Evolutionary conservation across 2,329 filamentous ascomycete genomes (phyloP).

Genomic region (Fusarium transvaalense): DNA sequence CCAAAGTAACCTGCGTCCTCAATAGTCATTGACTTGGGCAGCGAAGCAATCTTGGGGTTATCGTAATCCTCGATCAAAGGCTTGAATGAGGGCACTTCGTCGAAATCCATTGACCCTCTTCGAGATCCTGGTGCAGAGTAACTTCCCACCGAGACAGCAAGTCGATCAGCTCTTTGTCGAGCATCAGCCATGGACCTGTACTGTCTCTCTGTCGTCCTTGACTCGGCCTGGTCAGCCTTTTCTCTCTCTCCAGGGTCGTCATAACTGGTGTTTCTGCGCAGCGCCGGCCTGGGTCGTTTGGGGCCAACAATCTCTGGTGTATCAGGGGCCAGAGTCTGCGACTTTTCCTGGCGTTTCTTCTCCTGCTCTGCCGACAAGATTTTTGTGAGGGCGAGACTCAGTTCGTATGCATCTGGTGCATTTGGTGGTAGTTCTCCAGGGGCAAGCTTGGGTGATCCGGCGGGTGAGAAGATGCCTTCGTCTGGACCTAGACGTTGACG

Average conservation of each 20-base stretch:
- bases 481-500: slow-evolving; percentile 32
- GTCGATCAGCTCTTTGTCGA: slow-evolving; percentile 54
- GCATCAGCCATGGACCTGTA: slow-evolving; percentile 58
- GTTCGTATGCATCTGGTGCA: slow-evolving; percentile 55
- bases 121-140: slow-evolving; percentile 55
- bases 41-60: slow-evolving; percentile 40
- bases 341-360: slow-evolving; percentile 37
- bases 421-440: slow-evolving; percentile 49
- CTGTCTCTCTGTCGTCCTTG: slow-evolving; percentile 54
- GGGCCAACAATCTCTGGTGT: slow-evolving; percentile 37
- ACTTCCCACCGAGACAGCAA: slow-evolving; percentile 57
- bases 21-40: slow-evolving; percentile 25
- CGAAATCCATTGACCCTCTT: slow-evolving; percentile 52
- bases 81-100: slow-evolving; percentile 50
- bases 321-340: slow-evolving; percentile 7
- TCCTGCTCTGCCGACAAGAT: slow-evolving; percentile 53
- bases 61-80: slow-evolving; percentile 51
- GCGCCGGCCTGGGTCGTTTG: slow-evolving; percentile 53
- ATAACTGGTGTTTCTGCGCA: slow-evolving; percentile 60
- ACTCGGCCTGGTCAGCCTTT: slow-evolving; percentile 57
- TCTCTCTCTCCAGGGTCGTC: slow-evolving; percentile 57
- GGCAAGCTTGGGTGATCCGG: slow-evolving; percentile 46
- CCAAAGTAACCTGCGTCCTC: slow-evolving; percentile 41
- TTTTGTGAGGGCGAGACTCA: slow-evolving; percentile 56
- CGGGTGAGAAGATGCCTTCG: slow-evolving; percentile 45